A percentile compares a stretch with the other conserved stretches of the same genome.
Conservation (phyloP, 345 rosid species). For the Gossypium anomalum region DNA sequence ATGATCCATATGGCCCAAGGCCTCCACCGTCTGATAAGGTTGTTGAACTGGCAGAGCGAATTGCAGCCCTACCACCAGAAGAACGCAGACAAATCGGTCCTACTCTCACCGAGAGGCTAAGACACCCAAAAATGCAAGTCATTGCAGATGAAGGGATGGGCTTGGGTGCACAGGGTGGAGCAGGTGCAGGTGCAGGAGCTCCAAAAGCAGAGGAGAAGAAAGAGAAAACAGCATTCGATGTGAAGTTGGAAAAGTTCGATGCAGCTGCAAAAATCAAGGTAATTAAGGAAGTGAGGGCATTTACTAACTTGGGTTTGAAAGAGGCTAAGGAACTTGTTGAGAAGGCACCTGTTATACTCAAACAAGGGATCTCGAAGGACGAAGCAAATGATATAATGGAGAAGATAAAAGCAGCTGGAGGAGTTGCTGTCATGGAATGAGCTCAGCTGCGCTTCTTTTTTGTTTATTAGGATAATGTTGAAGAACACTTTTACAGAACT, state of each 20-base stretch:
- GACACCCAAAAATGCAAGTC: conserved; percentile 29
- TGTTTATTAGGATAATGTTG: background rate
- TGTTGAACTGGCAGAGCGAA: conserved; percentile 50
- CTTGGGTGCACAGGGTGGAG: conserved; percentile 28
- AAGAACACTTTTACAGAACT: background rate
- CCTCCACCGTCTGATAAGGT: conserved; percentile 51
- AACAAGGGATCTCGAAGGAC: conserved; percentile 45
- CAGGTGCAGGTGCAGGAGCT: conserved; percentile 25
- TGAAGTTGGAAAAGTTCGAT: conserved; percentile 53
- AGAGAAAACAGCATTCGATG: conserved; percentile 45
- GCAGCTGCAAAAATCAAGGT: conserved; percentile 45
- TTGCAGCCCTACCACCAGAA: conserved; percentile 35
- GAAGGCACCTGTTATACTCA: conserved; percentile 40
- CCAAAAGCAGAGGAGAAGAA: conserved; percentile 33
- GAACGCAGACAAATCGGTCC: conserved; percentile 39
- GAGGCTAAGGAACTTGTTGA: conserved; percentile 54
- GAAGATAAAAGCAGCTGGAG: conserved; percentile 49
- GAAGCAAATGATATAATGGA: conserved; percentile 40
- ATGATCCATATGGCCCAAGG: conserved; percentile 56
- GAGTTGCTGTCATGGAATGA: conserved; percentile 46
- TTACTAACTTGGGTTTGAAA: conserved; percentile 47
- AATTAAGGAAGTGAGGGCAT: conserved; percentile 43
- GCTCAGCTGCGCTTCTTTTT: background rate
- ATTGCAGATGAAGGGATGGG: conserved; percentile 34
- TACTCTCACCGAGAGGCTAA: conserved; percentile 25